These are phyloP conservation scores for Thermoascus crustaceus DNA, from an alignment of 2,329 filamentous ascomycete species.

Conservation along the genomic window DNA sequence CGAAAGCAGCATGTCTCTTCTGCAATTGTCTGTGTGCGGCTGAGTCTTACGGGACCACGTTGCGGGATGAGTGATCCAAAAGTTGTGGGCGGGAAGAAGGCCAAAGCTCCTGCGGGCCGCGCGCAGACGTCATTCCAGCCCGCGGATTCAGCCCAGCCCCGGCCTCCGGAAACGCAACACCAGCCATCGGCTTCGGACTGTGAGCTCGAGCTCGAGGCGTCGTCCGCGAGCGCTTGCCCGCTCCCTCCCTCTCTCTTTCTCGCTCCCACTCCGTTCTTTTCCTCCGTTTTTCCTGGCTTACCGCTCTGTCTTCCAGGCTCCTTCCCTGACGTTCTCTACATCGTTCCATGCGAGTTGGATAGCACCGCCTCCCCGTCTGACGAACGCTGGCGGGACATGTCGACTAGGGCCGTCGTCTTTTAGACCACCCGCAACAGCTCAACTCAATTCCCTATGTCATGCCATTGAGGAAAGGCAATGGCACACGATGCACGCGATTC, in stretches of 20 bases:
- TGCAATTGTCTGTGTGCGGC: constrained; percentile 2
- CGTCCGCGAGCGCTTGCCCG: too few species aligned
- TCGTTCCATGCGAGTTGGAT: neutral
- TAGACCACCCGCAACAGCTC: constrained; percentile 3
- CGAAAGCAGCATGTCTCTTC: constrained; percentile 16
- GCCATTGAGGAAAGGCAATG: constrained; percentile 20
- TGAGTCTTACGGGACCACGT: too few species aligned
- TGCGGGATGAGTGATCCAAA: too few species aligned
- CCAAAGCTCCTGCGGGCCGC: constrained; percentile 1
- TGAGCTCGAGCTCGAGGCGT: too few species aligned
- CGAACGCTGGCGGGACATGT: constrained; percentile 18
- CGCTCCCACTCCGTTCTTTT: constrained; percentile 1
- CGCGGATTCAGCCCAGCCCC: constrained; percentile 6
- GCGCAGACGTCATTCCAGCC: constrained; percentile 19
- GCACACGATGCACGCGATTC: constrained; percentile 23
- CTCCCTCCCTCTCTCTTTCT: too few species aligned
- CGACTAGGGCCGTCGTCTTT: constrained; percentile 13
- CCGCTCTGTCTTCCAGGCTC: neutral
- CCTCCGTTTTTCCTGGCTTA: neutral
- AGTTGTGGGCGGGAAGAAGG: too few species aligned
- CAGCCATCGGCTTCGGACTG: neutral
- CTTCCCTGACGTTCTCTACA: neutral
- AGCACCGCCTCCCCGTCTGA: neutral
- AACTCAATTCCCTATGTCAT: constrained; percentile 13
- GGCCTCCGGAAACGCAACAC: constrained; percentile 1